Evolutionary conservation across 768 basidiomycete genomes (phyloP), one percentile per base, ranked within the genome.

Genomic region (Paxillus rubicundulus): DNA sequence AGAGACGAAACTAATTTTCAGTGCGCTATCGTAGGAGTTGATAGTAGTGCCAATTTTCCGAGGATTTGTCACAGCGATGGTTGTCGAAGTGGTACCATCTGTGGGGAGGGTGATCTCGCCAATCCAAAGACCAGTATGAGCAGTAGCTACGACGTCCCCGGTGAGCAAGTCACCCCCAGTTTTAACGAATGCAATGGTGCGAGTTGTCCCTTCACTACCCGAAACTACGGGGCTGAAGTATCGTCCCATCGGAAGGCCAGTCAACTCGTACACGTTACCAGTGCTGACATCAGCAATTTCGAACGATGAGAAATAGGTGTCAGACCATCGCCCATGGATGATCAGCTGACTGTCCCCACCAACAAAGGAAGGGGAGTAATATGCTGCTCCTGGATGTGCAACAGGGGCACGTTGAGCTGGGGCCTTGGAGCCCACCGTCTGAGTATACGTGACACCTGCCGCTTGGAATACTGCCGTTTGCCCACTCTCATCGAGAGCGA

Each of bases 291-390:
- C 74, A 9, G 85, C 80, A 28, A 89, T 57, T 69, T 89, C 87
- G 59, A 89, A 80, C 3, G 78, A 73, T 3, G 84, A 80, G 62
- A 86, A 86, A 50, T 74, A 62, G 7, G 70, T 68, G 60, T 87
- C 78, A 0, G 86, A 87, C 87, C 87, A 89, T 12, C 84, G 79
- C 4, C 79, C 78, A 46, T 87, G 87, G 14, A 89, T 63, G 10
- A 87, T 66, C 20, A 86, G 64, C 50, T 82, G 49, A 6, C 18
- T 68, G 18, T 72, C 68, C n/a, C 55, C 65, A 14, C 65, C 61
- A 41, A 69, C 58, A 61, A 88, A 87, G 5, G 80, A 75, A 2
- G 87, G 87, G 0, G 86, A 85, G 55, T 85, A 86, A 59, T 89
- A 88, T 2, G 82, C 71, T 30, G 70, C 73, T 6, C 67, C 64